Evolutionary conservation across 2,329 filamentous ascomycete species (phyloP).

Genomic region (Cryphonectria parasitica): DNA sequence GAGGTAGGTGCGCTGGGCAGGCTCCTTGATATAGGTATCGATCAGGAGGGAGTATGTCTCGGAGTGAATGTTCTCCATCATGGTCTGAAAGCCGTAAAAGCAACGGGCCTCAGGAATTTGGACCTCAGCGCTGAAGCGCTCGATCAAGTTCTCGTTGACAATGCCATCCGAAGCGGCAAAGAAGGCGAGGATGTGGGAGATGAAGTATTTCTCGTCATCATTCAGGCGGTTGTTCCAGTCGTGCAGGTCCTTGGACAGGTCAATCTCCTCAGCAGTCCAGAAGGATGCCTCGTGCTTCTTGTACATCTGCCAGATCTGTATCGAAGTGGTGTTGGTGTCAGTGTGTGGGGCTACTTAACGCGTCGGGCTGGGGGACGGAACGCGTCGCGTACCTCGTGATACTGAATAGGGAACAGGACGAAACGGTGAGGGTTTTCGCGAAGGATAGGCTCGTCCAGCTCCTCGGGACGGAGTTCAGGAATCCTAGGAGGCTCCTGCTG

Average conservation of each 20-base stretch:
- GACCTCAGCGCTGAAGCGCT: slow-evolving; percentile 96
- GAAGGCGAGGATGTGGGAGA: slow-evolving; percentile 98
- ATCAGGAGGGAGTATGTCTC: slow-evolving; percentile 99
- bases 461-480: slow-evolving; percentile 58
- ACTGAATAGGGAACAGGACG: slow-evolving; percentile 98
- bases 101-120: slow-evolving; percentile 97
- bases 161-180: slow-evolving; percentile 99
- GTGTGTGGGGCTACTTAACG: slow-evolving; percentile 64
- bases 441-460: slow-evolving; percentile 86
- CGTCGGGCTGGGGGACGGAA: slow-evolving; percentile 54
- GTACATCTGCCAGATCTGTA: slow-evolving; percentile 99
- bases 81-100: slow-evolving; percentile 99
- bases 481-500: slow-evolving; percentile 43
- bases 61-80: slow-evolving; percentile 99
- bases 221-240: slow-evolving; percentile 99
- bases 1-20: slow-evolving; percentile 87
- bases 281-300: slow-evolving; percentile 99
- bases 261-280: slow-evolving; percentile 99
- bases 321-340: slow-evolving; percentile 41
- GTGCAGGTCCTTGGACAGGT: slow-evolving; percentile 97
- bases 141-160: slow-evolving; percentile 98
- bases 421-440: slow-evolving; percentile 96
- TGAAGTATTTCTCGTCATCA: slow-evolving; percentile 96
- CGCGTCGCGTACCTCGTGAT: slow-evolving; percentile 83
- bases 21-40: slow-evolving; percentile 99